Base-by-base conservation (phyloP, 768 basidiomycete species). In the Mycena pura region DNA sequence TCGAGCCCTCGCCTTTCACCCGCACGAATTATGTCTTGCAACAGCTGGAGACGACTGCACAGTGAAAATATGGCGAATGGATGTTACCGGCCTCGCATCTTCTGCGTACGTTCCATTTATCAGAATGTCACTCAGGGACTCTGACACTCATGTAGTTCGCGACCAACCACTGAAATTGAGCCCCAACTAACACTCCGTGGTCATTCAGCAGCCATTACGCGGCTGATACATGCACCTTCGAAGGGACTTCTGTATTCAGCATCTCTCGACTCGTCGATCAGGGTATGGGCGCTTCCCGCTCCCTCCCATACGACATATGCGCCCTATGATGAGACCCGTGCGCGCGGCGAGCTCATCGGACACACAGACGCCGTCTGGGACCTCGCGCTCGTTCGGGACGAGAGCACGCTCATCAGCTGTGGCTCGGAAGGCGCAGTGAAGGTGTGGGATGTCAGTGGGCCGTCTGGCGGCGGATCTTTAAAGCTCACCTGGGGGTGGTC, bases 361-460 rank as follows among this genome's bases (percentile, higher is more conserved):
- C 94, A 97, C 73, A 93, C 94, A 5, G 96, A 99, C 72, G 94
- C 94, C 6, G 91, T 98, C 24, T 99, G 97, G 97, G 97, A 95
- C 71, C 79, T 99, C 49, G 90, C 92, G 10, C 84, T 96, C 21
- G 85, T 94, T 25, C 84, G 92, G 54, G 90, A 92, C 63, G 91
- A 93, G 72, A 86, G 85, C 57, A 88, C 90, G 8, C 82, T 99
- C 39, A 92, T 96, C 56, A 93, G 91, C 65, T 94, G 92, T 72
- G 90, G 92, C 44, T 92, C 95, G 5, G 96, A 99, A 72, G 96
- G 96, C 19, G 77, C 85, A 0, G 90, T 98, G 67, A 97, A 97
- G 75, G 86, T 96, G 14, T 99, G 96, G 96, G 93, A 95, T 67
- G 89, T 93, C 47, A 85, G 86, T 67, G 86, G 84, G 17, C 82